phyloP scores from a whole-genome alignment of 176 grass and related monocot species.

The Carex pumila region DNA sequence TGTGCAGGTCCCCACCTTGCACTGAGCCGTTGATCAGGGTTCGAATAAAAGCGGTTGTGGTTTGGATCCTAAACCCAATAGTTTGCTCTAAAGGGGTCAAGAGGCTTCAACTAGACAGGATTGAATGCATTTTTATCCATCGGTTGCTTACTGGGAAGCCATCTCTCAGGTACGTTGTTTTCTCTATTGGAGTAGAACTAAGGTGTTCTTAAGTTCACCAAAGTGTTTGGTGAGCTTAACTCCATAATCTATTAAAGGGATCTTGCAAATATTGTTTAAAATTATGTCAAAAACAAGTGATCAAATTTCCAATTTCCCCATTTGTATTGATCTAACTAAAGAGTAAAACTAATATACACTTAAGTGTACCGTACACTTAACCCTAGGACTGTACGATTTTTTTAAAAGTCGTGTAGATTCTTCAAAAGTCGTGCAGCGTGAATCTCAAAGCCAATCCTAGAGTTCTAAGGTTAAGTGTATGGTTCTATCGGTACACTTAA shows the following conservation, averaged over 20 bases:
- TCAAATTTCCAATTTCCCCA: background rate
- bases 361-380: too few relatives aligned
- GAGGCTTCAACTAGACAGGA: constrained; percentile 46
- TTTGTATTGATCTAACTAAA: background rate
- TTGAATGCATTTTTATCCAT: constrained; percentile 70
- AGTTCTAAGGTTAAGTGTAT: too few relatives aligned
- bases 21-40: constrained; percentile 53
- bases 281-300: background rate
- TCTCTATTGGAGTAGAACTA: background rate
- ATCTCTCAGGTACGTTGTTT: constrained; percentile 53
- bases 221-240: too few relatives aligned
- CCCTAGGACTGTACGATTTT: too few relatives aligned
- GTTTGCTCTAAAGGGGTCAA: constrained; percentile 80
- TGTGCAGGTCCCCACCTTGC: constrained; percentile 65
- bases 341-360: too few relatives aligned
- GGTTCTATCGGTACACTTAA: too few relatives aligned
- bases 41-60: constrained; percentile 63
- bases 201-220: too few relatives aligned
- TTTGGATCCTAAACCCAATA: constrained; percentile 83
- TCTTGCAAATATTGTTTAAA: background rate
- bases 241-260: background rate
- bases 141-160: constrained; percentile 59
- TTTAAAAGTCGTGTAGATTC: too few relatives aligned
- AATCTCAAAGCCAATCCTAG: too few relatives aligned
- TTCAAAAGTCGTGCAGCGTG: too few relatives aligned